Evolutionary conservation across 768 basidiomycete genomes (phyloP).

Genomic region (Dioszegia hungarica): DNA sequence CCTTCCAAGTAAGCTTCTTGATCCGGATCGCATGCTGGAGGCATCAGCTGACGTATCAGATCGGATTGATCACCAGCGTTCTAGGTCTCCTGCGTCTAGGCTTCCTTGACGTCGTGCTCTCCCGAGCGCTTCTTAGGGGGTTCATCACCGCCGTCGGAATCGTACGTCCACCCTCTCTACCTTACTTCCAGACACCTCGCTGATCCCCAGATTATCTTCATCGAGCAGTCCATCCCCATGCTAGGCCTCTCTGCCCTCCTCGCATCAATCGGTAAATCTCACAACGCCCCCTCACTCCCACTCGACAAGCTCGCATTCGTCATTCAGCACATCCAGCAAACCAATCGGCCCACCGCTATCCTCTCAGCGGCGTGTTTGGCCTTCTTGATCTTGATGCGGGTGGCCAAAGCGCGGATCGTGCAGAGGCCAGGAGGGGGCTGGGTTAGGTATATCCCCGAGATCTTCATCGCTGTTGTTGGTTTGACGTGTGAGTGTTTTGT

Average conservation of each 20-base stretch:
- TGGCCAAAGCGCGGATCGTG: slow-evolving; percentile 50
- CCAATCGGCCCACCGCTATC: slow-evolving; percentile 63
- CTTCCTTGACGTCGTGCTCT: slow-evolving; percentile 88
- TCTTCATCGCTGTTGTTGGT: slow-evolving; percentile 75
- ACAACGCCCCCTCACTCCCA: slow-evolving; percentile 57
- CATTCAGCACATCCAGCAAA: slow-evolving; percentile 53
- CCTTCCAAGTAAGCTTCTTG: slow-evolving; percentile 62
- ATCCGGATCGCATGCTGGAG: background rate
- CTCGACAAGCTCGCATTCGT: slow-evolving; percentile 75
- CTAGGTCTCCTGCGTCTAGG: slow-evolving; percentile 84
- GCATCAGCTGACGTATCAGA: slow-evolving; percentile 51
- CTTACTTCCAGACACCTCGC: background rate
- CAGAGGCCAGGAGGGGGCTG: slow-evolving; percentile 57
- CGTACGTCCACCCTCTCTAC: slow-evolving; percentile 6
- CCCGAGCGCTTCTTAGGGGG: slow-evolving; percentile 78
- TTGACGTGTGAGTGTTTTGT: slow-evolving; percentile 64
- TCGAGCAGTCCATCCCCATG: slow-evolving; percentile 73
- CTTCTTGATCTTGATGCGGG: slow-evolving; percentile 61
- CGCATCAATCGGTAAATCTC: slow-evolving; percentile 19
- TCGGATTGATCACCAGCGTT: slow-evolving; percentile 75
- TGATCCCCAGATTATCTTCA: slow-evolving; percentile 60
- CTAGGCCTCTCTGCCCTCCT: slow-evolving; percentile 60
- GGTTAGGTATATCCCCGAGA: slow-evolving; percentile 81
- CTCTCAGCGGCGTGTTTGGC: slow-evolving; percentile 70
- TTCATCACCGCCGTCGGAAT: slow-evolving; percentile 70